Percentiles rank a stretch among this genome's conserved stretches.
Conservation (phyloP, 768 basidiomycete species). For the Polyporus arcularius region DNA sequence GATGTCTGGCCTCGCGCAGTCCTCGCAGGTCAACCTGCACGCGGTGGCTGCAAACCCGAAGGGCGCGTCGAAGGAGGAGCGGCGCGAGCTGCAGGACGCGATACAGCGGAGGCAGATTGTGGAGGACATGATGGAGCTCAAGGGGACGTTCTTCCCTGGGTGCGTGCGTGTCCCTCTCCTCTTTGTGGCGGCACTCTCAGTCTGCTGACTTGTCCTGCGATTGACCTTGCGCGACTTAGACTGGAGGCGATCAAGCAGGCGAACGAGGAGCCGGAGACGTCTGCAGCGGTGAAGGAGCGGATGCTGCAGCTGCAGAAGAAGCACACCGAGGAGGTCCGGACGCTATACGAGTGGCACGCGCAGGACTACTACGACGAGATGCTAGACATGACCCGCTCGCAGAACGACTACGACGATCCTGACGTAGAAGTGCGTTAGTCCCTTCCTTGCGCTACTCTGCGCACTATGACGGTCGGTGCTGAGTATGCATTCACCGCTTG, state of each 20-base stretch:
- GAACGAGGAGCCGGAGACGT: constrained; percentile 17
- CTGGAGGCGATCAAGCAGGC: constrained; percentile 22
- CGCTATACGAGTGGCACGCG: constrained; percentile 24
- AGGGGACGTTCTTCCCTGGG: constrained; percentile 30
- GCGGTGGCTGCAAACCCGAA: constrained; percentile 3
- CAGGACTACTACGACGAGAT: constrained; percentile 24
- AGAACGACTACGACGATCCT: constrained; percentile 13
- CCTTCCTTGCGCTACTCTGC: background rate
- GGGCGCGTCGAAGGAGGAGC: constrained; percentile 5
- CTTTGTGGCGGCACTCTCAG: background rate
- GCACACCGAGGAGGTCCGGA: constrained; percentile 23
- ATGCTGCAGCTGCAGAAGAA: constrained; percentile 17
- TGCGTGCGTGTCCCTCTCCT: constrained; percentile 5
- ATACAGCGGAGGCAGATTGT: constrained; percentile 21
- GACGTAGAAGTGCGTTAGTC: constrained; percentile 14
- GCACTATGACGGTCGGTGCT: background rate
- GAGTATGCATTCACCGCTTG: background rate
- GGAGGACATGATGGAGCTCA: constrained; percentile 26
- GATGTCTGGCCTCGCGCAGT: constrained; percentile 3
- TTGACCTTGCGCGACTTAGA: constrained; percentile 5
- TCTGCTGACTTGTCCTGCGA: background rate
- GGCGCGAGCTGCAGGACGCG: constrained; percentile 19
- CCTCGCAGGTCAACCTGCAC: constrained; percentile 18
- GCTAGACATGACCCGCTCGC: constrained; percentile 19
- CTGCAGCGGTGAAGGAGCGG: constrained; percentile 14